Conservation (phyloP, 352 stramenopile species). For the Phytophthora rubi region DNA sequence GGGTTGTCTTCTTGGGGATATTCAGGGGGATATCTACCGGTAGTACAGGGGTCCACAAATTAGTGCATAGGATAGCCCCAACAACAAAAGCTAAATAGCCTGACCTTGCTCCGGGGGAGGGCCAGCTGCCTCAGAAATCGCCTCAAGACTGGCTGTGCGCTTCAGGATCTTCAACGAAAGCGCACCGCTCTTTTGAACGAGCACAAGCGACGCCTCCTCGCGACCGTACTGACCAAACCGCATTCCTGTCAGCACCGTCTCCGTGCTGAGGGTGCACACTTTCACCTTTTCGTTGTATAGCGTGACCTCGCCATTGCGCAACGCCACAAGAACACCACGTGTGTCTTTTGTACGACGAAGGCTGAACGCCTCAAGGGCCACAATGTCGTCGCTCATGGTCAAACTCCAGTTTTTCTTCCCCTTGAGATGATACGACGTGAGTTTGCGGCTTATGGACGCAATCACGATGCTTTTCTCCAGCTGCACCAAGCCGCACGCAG, state of each 20-base stretch:
- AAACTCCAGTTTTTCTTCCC: constrained; percentile 93
- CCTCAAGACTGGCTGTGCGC: constrained; percentile 80
- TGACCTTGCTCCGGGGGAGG: constrained; percentile 86
- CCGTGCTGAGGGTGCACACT: constrained; percentile 73
- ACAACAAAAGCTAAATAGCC: neutral
- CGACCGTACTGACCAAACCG: constrained; percentile 88
- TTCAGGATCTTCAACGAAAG: constrained; percentile 91
- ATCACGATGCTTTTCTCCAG: constrained; percentile 89
- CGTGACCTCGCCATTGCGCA: constrained; percentile 85
- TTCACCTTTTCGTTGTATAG: constrained; percentile 92
- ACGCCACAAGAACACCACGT: constrained; percentile 80
- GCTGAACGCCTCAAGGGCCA: constrained; percentile 81
- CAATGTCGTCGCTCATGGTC: constrained; percentile 84
- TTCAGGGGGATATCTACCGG: constrained; percentile 87
- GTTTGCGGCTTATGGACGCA: constrained; percentile 86
- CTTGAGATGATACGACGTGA: constrained; percentile 91
- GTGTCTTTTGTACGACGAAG: constrained; percentile 78
- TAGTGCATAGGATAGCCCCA: neutral
- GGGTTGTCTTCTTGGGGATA: constrained; percentile 94
- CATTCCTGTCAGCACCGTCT: constrained; percentile 77
- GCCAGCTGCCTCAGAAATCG: constrained; percentile 71
- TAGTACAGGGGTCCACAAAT: neutral
- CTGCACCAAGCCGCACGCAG: constrained; percentile 75
- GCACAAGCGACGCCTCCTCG: constrained; percentile 86
- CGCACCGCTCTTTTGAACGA: constrained; percentile 81